Evolutionary conservation across 345 rosid genomes (phyloP).

Genomic region (Jatropha curcas): DNA sequence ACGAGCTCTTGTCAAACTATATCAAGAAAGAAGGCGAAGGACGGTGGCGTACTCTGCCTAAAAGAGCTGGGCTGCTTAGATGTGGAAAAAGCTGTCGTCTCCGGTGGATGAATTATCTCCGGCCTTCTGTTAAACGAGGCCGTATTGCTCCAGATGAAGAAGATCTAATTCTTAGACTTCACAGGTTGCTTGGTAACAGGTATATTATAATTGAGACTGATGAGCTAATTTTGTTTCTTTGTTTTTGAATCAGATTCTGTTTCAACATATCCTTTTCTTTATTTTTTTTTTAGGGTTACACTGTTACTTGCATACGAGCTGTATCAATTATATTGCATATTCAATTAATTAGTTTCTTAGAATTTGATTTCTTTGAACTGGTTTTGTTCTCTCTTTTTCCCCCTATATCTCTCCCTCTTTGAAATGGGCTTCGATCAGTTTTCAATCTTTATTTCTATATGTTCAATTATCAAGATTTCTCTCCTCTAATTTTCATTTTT

Average conservation of each 20-base stretch:
- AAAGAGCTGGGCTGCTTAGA: slow-evolving; percentile 54
- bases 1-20: slow-evolving; percentile 48
- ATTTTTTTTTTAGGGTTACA: background rate
- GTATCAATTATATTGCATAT: background rate
- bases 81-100: slow-evolving; percentile 79
- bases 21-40: slow-evolving; percentile 59
- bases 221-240: background rate
- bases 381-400: background rate
- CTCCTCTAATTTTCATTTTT: too few relatives aligned
- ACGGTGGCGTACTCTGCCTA: slow-evolving; percentile 63
- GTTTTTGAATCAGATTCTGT: too few relatives aligned
- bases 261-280: background rate
- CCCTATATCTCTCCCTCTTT: background rate
- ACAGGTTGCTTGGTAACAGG: slow-evolving; percentile 66
- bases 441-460: background rate
- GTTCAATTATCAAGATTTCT: too few relatives aligned
- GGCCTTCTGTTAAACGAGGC: slow-evolving; percentile 62
- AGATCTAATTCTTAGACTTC: slow-evolving; percentile 66
- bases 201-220: background rate
- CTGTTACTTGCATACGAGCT: background rate
- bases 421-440: background rate
- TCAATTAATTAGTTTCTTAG: too few relatives aligned
- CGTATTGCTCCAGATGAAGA: slow-evolving; percentile 65
- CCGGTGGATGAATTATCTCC: slow-evolving; percentile 71
- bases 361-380: background rate